Conservation (phyloP, 2,329 filamentous ascomycete species). For the Penicillium crustosum region DNA sequence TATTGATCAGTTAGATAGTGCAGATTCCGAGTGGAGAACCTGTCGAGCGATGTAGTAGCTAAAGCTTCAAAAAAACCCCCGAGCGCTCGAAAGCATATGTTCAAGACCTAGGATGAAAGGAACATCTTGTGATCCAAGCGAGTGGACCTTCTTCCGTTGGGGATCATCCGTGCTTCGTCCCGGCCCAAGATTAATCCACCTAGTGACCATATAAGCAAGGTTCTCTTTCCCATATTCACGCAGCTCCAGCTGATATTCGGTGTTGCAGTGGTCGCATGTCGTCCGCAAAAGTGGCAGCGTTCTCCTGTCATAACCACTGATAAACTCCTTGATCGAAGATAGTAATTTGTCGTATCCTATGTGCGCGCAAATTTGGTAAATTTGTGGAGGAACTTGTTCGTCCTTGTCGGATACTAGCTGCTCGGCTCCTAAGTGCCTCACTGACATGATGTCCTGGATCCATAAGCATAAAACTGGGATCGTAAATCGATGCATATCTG, state of each 20-base stretch:
- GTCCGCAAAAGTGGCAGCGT: not conserved
- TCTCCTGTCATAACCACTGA: not conserved
- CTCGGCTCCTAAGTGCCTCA: not conserved
- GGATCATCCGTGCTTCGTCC: constrained; percentile 1
- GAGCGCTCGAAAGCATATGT: not conserved
- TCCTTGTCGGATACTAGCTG: not conserved
- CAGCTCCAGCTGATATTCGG: constrained; percentile 4
- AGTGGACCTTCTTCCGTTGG: not conserved
- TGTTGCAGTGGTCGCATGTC: constrained; percentile 2
- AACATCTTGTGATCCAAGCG: no score
- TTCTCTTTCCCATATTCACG: not conserved
- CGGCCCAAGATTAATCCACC: constrained; percentile 10
- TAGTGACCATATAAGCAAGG: constrained; percentile 3
- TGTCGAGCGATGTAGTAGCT: not conserved
- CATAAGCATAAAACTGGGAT: constrained; percentile 7
- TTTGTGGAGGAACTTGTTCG: not conserved
- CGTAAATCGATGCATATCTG: constrained; percentile 1
- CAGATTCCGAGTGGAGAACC: not conserved
- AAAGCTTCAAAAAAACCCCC: not conserved
- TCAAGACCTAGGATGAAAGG: not conserved
- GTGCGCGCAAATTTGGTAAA: not conserved
- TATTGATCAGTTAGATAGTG: not conserved
- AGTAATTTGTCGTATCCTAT: not conserved
- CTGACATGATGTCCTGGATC: constrained; percentile 8
- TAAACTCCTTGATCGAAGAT: not conserved